These are phyloP conservation scores for Bruguiera sexangula DNA, from an alignment of 345 rosid species.

Conservation along the genomic window DNA sequence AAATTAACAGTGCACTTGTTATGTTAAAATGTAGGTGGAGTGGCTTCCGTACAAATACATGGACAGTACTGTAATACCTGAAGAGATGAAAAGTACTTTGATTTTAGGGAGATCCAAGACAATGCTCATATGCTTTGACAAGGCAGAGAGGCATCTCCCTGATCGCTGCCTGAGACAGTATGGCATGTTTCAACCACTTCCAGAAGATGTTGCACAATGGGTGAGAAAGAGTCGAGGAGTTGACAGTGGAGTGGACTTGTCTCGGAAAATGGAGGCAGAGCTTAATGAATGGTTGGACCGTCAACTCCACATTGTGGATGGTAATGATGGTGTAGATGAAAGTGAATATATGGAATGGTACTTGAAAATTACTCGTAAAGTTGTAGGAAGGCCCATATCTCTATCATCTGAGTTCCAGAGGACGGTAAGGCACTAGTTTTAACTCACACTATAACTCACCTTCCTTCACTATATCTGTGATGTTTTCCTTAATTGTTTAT, in stretches of 20 bases:
- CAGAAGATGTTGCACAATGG: slow-evolving; percentile 83
- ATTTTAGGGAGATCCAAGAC: slow-evolving; percentile 86
- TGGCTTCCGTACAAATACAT: slow-evolving; percentile 81
- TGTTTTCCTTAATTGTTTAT: slow-evolving; percentile 3
- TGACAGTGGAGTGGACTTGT: slow-evolving; percentile 93
- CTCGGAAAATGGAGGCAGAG: slow-evolving; percentile 86
- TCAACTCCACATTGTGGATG: slow-evolving; percentile 50
- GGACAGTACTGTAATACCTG: slow-evolving; percentile 69
- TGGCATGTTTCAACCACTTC: slow-evolving; percentile 70
- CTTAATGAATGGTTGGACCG: slow-evolving; percentile 86
- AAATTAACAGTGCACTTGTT: slow-evolving; percentile 1
- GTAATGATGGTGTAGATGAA: slow-evolving; percentile 65
- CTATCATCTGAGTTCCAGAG: slow-evolving; percentile 36
- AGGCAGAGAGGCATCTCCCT: slow-evolving; percentile 98
- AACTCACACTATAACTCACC: not conserved
- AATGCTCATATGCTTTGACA: slow-evolving; percentile 92
- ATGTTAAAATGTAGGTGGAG: slow-evolving; percentile 51
- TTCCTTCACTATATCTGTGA: not conserved
- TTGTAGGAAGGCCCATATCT: slow-evolving; percentile 32
- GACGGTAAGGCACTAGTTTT: slow-evolving; percentile 14
- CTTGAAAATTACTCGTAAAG: slow-evolving; percentile 65
- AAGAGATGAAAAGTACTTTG: slow-evolving; percentile 51
- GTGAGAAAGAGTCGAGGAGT: slow-evolving; percentile 95
- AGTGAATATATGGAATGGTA: slow-evolving; percentile 81
- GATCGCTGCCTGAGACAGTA: slow-evolving; percentile 91